These are phyloP conservation scores for Myxozyma vanderwaltii DNA, from an alignment of 805 yeast genomes.

Conservation along the genomic window DNA sequence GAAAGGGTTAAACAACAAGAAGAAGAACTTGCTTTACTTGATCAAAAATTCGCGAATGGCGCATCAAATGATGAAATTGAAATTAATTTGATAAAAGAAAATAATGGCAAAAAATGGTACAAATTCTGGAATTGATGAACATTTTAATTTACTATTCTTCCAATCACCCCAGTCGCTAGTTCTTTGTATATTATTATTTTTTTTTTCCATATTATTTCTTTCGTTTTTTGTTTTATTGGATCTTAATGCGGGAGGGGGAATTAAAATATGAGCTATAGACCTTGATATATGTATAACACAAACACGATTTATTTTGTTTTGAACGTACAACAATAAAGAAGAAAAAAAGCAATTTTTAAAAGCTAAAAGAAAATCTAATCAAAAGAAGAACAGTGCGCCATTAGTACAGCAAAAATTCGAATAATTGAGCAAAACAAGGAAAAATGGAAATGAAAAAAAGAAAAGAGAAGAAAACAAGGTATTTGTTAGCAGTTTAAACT, in stretches of 20 bases:
- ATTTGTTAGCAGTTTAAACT: not conserved
- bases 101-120: constrained; percentile 18
- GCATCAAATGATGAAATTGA: constrained; percentile 33
- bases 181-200: not conserved
- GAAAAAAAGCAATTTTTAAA: no score
- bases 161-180: no score
- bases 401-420: not conserved
- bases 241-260: no score
- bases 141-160: no score
- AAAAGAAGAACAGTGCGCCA: not conserved
- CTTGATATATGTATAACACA: no score
- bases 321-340: no score
- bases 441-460: not conserved
- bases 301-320: no score
- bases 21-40: constrained; percentile 58
- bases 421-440: not conserved
- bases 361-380: not conserved
- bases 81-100: not conserved
- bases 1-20: constrained; percentile 67
- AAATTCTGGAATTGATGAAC: constrained; percentile 17
- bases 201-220: not conserved
- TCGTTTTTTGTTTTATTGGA: no score
- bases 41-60: constrained; percentile 29
- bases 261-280: no score
- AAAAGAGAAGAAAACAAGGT: not conserved